Conservation (phyloP, 2,329 filamentous ascomycete species). For the Incumbomyces delicatus region DNA sequence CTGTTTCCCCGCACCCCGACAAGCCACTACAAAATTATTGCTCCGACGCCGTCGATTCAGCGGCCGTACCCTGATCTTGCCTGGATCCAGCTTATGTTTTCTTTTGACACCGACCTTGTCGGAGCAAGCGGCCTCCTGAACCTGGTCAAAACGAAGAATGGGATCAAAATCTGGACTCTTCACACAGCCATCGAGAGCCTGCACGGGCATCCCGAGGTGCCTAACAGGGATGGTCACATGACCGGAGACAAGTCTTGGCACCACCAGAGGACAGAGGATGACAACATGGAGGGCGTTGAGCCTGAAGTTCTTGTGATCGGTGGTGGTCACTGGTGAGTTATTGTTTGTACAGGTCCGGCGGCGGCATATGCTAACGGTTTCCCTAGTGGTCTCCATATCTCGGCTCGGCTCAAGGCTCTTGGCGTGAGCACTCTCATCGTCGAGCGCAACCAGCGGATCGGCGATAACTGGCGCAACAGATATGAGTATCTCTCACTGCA, state of each 20-base stretch:
- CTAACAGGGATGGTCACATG: constrained; percentile 27
- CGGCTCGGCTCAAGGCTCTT: constrained; percentile 21
- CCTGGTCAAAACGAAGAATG: constrained; percentile 25
- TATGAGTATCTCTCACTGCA: constrained; percentile 27
- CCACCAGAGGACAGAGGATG: constrained; percentile 21
- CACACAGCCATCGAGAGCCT: constrained; percentile 27
- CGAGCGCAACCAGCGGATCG: constrained; percentile 22
- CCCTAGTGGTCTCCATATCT: constrained; percentile 22
- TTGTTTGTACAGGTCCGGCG: no score
- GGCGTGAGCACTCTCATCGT: constrained; percentile 25
- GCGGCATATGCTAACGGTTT: not conserved
- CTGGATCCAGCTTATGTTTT: constrained; percentile 24
- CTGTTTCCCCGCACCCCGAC: constrained; percentile 25
- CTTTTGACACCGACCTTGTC: constrained; percentile 25
- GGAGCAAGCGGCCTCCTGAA: constrained; percentile 25
- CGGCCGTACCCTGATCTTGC: constrained; percentile 25
- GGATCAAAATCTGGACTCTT: constrained; percentile 29
- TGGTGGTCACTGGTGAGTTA: constrained; percentile 23
- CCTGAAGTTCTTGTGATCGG: constrained; percentile 22
- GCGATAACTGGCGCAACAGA: constrained; percentile 25
- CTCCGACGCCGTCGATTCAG: constrained; percentile 16
- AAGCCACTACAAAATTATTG: constrained; percentile 22
- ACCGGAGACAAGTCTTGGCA: constrained; percentile 26
- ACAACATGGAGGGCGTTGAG: constrained; percentile 21
- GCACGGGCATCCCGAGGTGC: constrained; percentile 24